Evolutionary conservation across 108 stramenopile species (phyloP).

Genomic region (Nitzschia sp.): DNA sequence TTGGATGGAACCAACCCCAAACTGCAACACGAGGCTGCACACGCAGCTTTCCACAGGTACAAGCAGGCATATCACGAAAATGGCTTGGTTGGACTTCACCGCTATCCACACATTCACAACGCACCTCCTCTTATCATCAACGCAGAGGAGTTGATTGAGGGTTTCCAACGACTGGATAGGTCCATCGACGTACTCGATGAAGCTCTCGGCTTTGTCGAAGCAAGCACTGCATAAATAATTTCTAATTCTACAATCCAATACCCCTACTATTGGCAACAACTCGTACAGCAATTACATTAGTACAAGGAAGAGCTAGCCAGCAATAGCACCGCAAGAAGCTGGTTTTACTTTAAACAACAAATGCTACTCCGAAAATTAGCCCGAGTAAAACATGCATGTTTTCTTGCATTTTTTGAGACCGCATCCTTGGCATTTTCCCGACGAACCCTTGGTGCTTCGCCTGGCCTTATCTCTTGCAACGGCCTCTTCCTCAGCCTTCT

Average conservation of each 20-base stretch:
- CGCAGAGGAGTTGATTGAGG: conserved; percentile 57
- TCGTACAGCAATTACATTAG: too few species aligned
- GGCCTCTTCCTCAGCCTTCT: conserved; percentile 61
- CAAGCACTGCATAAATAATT: too few species aligned
- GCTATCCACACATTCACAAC: conserved; percentile 60
- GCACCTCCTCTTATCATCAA: conserved; percentile 60
- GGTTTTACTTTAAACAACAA: too few species aligned
- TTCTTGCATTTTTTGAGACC: conserved; percentile 89
- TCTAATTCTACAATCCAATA: too few species aligned
- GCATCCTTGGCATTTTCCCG: conserved; percentile 86
- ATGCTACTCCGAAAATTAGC: conserved; percentile 1
- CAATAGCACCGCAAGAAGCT: too few species aligned
- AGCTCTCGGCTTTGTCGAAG: conserved; percentile 38
- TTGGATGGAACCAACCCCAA: conserved; percentile 47
- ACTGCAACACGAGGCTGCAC: conserved; percentile 46
- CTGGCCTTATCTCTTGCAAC: conserved; percentile 63
- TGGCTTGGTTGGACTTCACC: conserved; percentile 59
- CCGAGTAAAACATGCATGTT: conserved; percentile 67
- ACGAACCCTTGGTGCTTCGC: conserved; percentile 64
- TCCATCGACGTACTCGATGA: conserved; percentile 51
- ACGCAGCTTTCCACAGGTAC: conserved; percentile 51
- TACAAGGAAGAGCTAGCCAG: too few species aligned
- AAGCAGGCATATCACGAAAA: conserved; percentile 40
- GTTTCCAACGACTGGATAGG: conserved; percentile 54
- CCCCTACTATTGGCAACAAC: too few species aligned